phyloP scores from a whole-genome alignment of 2,329 filamentous ascomycete species.

The Dissoconium aciculare region DNA sequence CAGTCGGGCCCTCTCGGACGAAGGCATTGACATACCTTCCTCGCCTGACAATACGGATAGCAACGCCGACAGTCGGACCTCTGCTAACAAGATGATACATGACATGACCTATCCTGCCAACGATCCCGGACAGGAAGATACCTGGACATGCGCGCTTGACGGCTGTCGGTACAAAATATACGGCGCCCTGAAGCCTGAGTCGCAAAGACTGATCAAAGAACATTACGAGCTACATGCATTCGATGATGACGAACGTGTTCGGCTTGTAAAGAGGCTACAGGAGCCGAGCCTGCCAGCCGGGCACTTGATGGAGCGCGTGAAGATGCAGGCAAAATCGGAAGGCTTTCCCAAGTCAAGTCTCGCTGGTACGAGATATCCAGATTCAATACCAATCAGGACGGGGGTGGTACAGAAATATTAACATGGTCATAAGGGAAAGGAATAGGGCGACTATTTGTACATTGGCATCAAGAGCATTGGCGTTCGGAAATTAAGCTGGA shows the following conservation, averaged over 20 bases:
- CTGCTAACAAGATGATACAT: neutral
- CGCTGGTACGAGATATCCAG: neutral
- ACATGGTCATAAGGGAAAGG: too few species aligned
- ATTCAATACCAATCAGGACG: neutral
- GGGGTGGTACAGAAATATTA: neutral
- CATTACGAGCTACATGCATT: slow-evolving; percentile 49
- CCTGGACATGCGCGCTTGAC: slow-evolving; percentile 51
- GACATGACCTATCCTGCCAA: slow-evolving; percentile 1
- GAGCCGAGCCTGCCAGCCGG: slow-evolving; percentile 33
- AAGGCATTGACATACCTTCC: slow-evolving; percentile 23
- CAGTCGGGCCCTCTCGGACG: slow-evolving; percentile 17
- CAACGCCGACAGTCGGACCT: slow-evolving; percentile 2
- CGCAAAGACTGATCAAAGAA: slow-evolving; percentile 41
- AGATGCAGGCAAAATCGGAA: slow-evolving; percentile 16
- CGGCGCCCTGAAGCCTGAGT: slow-evolving; percentile 41
- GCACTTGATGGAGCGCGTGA: slow-evolving; percentile 33
- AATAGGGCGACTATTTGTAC: too few species aligned
- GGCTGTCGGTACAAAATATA: slow-evolving; percentile 51
- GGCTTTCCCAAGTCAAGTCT: slow-evolving; percentile 8
- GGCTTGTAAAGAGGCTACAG: slow-evolving; percentile 41
- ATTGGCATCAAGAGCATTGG: too few species aligned
- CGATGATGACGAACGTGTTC: slow-evolving; percentile 36
- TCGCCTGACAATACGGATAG: slow-evolving; percentile 11
- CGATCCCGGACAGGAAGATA: slow-evolving; percentile 31
- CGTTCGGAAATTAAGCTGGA: too few species aligned